A percentile compares a stretch with the other conserved stretches of the same genome.
These are phyloP conservation scores for Xylogone sp. DNA, from an alignment of 2,329 filamentous ascomycete species.

Conservation along the genomic window DNA sequence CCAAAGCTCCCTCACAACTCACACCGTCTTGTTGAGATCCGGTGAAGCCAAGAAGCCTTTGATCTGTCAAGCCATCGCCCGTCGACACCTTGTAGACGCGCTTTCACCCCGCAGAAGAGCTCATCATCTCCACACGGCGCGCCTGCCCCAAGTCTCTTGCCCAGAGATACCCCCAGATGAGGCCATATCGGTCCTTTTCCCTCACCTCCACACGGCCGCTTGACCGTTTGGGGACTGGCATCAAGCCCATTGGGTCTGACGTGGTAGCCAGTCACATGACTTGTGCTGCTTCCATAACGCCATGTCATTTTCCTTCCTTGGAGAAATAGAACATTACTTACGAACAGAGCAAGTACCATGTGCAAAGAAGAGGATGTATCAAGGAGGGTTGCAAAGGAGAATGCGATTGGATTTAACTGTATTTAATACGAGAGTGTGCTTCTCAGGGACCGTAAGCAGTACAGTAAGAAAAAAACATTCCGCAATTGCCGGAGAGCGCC, in stretches of 20 bases:
- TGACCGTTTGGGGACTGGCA: background rate
- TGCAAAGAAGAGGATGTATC: no score
- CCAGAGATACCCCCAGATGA: background rate
- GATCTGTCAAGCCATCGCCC: no score
- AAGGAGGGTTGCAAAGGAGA: no score
- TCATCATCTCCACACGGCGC: background rate
- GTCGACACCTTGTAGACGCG: no score
- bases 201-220: background rate
- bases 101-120: background rate
- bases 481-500: background rate
- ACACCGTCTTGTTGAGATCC: no score
- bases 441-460: no score
- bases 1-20: no score
- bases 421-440: no score
- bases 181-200: background rate
- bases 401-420: no score
- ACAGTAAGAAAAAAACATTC: background rate
- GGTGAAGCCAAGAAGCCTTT: no score
- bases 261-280: background rate
- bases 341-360: no score
- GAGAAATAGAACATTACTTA: background rate
- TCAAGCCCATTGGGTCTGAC: background rate
- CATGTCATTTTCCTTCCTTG: background rate
- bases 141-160: background rate
- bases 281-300: background rate